Percentiles rank a stretch among this genome's conserved stretches.
Evolutionary conservation across 805 yeast genomes (phyloP).

Genomic region (Wickerhamomyces xylosicus): DNA sequence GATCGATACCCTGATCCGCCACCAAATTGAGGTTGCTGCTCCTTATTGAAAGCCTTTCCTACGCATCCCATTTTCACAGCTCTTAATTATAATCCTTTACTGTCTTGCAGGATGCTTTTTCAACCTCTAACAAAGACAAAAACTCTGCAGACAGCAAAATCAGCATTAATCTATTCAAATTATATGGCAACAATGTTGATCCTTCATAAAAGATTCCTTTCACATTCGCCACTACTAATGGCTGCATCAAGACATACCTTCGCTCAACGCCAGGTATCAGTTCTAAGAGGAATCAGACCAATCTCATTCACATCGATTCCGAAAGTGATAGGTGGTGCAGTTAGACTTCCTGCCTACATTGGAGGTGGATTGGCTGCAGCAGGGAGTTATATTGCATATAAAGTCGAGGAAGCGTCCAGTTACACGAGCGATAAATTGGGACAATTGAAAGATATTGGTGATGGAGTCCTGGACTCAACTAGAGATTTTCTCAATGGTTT

Average conservation of each 20-base stretch:
- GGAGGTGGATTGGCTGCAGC: slow-evolving; percentile 95
- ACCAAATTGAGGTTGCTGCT: too few species aligned
- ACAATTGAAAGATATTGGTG: slow-evolving; percentile 52
- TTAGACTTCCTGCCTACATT: slow-evolving; percentile 65
- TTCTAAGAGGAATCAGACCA: slow-evolving; percentile 4
- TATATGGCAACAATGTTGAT: too few species aligned
- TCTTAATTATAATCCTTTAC: too few species aligned
- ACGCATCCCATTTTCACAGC: too few species aligned
- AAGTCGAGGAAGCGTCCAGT: slow-evolving; percentile 75
- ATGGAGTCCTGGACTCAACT: slow-evolving; percentile 35
- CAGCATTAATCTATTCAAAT: not conserved
- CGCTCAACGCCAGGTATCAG: not conserved
- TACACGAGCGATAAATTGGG: slow-evolving; percentile 60
- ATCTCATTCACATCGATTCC: slow-evolving; percentile 29
- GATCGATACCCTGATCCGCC: too few species aligned
- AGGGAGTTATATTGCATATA: slow-evolving; percentile 85
- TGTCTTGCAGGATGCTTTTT: not conserved
- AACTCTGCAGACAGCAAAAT: not conserved
- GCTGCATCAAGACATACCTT: not conserved
- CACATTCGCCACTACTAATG: slow-evolving; percentile 6
- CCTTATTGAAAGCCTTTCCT: too few species aligned
- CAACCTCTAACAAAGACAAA: not conserved
- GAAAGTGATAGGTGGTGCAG: slow-evolving; percentile 42
- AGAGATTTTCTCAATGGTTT: slow-evolving; percentile 16
- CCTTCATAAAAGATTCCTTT: slow-evolving; percentile 3